These are phyloP conservation scores for Xylaria grammica DNA, from an alignment of 495 filamentous ascomycete species.

Conservation along the genomic window DNA sequence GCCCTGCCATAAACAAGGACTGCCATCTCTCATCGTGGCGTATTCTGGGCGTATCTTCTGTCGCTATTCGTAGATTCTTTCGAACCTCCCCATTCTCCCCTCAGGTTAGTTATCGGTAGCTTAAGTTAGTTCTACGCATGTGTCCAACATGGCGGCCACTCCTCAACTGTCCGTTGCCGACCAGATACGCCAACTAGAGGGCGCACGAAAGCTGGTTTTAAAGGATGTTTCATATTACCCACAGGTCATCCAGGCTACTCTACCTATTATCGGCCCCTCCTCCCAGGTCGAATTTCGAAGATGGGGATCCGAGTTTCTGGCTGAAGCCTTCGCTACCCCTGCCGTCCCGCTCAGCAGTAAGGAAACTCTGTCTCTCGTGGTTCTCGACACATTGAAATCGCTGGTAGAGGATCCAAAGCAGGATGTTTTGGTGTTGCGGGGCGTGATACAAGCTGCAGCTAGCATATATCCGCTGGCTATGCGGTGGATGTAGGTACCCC, in stretches of 20 bases:
- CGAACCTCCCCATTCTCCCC: neutral
- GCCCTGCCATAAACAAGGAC: neutral
- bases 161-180: conserved; percentile 64
- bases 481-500: conserved; percentile 83
- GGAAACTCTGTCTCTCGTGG: conserved; percentile 70
- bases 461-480: conserved; percentile 91
- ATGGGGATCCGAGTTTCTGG: conserved; percentile 97
- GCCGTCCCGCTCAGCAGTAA: conserved; percentile 74
- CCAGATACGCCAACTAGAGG: conserved; percentile 82
- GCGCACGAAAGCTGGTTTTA: conserved; percentile 85
- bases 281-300: conserved; percentile 78
- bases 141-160: conserved; percentile 46
- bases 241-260: conserved; percentile 85
- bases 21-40: neutral
- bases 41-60: neutral
- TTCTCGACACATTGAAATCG: conserved; percentile 74
- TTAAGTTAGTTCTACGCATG: conserved; percentile 14
- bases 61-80: conserved; percentile 11
- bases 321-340: conserved; percentile 92
- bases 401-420: conserved; percentile 74
- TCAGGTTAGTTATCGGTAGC: conserved; percentile 18
- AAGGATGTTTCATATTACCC: conserved; percentile 83
- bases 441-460: conserved; percentile 80
- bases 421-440: conserved; percentile 78
- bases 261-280: conserved; percentile 83